Evolutionary conservation across 371 early-diverging fungal species (phyloP).

Genomic region (Rhizopus stolonifer): DNA sequence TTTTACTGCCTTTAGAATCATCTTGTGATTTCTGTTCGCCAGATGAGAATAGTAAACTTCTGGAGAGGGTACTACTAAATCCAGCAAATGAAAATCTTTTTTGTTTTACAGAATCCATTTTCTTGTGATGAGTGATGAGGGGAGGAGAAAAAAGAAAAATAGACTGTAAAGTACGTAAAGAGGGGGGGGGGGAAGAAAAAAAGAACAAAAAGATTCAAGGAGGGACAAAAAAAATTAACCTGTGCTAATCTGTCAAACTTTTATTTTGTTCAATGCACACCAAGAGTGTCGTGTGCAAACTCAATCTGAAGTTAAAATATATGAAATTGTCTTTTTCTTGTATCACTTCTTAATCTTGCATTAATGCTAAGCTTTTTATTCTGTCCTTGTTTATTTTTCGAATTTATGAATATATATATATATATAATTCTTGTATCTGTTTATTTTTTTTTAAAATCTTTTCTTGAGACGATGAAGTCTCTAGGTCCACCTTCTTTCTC

Average conservation of each 20-base stretch:
- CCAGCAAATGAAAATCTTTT: conserved; percentile 46
- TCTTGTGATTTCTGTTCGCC: not conserved
- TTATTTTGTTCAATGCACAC: too few relatives aligned
- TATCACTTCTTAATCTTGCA: conserved; percentile 16
- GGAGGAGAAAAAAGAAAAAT: conserved; percentile 1
- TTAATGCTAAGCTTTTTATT: conserved; percentile 11
- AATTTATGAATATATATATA: conserved; percentile 13
- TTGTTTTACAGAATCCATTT: conserved; percentile 20
- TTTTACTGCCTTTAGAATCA: conserved; percentile 7
- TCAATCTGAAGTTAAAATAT: too few relatives aligned
- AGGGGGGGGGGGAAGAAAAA: not conserved
- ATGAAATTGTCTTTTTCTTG: too few relatives aligned
- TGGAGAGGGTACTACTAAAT: conserved; percentile 21
- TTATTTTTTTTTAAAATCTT: conserved; percentile 17
- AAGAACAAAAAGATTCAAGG: not conserved
- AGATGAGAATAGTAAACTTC: conserved; percentile 19
- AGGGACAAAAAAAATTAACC: not conserved
- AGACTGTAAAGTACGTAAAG: not conserved
- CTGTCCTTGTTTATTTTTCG: conserved; percentile 16
- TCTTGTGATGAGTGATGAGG: not conserved
- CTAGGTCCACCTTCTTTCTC: conserved; percentile 15
- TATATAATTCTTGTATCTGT: conserved; percentile 17
- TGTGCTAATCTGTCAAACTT: conserved; percentile 2
- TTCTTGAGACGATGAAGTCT: conserved; percentile 15
- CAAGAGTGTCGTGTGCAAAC: too few relatives aligned